Percentiles rank a stretch among this genome's conserved stretches.
Conservation (phyloP, 108 stramenopile genomes). For the Cylindrotheca closterium region DNA sequence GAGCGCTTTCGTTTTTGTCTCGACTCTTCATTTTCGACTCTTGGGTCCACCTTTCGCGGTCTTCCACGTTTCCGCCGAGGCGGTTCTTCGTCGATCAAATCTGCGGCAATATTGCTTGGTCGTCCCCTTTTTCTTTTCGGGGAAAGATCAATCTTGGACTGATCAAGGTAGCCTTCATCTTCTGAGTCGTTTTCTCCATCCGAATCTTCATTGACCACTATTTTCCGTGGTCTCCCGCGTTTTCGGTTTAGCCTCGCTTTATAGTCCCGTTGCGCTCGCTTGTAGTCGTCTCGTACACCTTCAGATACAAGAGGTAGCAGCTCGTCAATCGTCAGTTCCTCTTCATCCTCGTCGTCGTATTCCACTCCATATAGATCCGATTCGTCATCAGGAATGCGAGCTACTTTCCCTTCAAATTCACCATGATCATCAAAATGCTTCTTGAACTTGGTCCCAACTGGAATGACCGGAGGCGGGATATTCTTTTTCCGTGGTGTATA, state of each 20-base stretch:
- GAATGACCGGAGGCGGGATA: not conserved
- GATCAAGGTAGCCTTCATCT: not conserved
- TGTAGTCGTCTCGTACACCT: not conserved
- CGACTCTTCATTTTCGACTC: too few species aligned
- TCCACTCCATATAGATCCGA: slow-evolving; percentile 1
- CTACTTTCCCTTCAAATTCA: slow-evolving; percentile 1
- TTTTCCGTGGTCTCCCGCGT: slow-evolving; percentile 12
- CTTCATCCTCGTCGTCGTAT: slow-evolving; percentile 14
- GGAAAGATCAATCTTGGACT: too few species aligned
- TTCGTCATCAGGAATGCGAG: not conserved
- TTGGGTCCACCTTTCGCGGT: too few species aligned
- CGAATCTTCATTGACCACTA: not conserved
- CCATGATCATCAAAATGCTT: slow-evolving; percentile 7
- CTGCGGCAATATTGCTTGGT: not conserved
- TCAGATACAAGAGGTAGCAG: not conserved
- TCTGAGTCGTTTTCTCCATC: not conserved
- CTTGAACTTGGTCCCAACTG: slow-evolving; percentile 7
- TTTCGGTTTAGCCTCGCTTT: slow-evolving; percentile 4
- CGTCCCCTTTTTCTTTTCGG: not conserved
- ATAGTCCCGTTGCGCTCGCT: not conserved
- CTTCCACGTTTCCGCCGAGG: not conserved
- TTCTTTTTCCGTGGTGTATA: too few species aligned
- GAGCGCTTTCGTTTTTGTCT: too few species aligned
- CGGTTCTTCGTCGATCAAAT: not conserved
- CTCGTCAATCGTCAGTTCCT: slow-evolving; percentile 9